Base-by-base conservation (phyloP, 345 rosid genomes). In the Brassica carinata region DNA sequence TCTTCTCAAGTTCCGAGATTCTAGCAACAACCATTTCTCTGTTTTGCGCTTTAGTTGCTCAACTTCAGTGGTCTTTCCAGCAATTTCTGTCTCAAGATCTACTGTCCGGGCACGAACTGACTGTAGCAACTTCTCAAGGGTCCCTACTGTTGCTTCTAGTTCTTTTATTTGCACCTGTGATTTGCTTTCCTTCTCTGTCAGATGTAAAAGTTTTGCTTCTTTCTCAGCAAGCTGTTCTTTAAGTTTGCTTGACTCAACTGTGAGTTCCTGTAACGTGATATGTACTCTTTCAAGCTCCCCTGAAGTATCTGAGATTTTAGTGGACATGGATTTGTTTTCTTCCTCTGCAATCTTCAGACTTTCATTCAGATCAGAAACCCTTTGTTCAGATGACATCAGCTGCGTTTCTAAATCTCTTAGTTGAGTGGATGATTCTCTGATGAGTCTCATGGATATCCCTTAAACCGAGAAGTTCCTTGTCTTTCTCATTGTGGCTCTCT, bases 401-500 rank as follows among this genome's bases (percentile, higher is more conserved):
- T 67, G 59, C 13, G 45, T 18, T 64, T 79, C 79, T 33, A 77
- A 58, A 33, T 70, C 74, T 23, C 43, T 79, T 51, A 82, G 19
- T 29, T 34, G 69, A 74, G 82, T 83, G 61, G 91, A 90, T 31
- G 89, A 83, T 69, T 77, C 72, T 82, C 69, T 79, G 84, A 75
- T 80, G 89, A 68, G 74, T 84, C 90, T 89, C 88, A 48, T 87
- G 87, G 72, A 78, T 85, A 75, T 87, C 84, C 83, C 74, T 72
- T 53, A 88, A 83, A 64, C 85, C 77, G 11, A 81, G 83, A 69
- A 88, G 40, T 57, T 88, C 97, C 77, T 81, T 85, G 33, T 90
- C 96, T 76, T 82, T 94, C 71, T 80, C 96, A 79, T 79, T 83
- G 75, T 64, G 71, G 83, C 87, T 89, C 87, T 84, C 82, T n/a